These are phyloP conservation scores for Grosmannia huntii DNA, from an alignment of 2,329 filamentous ascomycete species.

Conservation along the genomic window DNA sequence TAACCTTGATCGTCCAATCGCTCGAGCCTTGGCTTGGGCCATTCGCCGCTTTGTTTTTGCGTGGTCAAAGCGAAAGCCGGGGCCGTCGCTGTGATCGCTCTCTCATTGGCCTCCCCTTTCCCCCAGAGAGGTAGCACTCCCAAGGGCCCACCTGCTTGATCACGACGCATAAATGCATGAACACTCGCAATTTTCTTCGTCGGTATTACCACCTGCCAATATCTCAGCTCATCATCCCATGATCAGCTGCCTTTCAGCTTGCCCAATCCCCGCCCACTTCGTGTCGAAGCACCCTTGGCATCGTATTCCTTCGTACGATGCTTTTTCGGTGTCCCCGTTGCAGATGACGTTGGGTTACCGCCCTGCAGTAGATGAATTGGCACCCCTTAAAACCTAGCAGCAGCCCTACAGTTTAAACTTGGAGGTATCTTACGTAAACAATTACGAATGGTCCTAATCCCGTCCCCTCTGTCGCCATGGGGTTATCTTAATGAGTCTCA, in stretches of 20 bases:
- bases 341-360: no score
- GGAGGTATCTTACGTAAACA: no score
- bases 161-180: constrained; percentile 13
- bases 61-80: neutral
- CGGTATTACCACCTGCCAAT: constrained; percentile 1
- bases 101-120: neutral
- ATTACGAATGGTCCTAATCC: no score
- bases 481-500: no score
- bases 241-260: neutral
- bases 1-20: neutral
- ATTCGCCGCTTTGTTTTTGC: neutral
- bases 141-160: neutral
- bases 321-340: neutral
- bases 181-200: constrained; percentile 10
- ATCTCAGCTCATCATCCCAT: neutral
- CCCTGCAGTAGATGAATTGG: no score
- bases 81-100: neutral
- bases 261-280: neutral
- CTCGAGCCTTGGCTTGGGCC: neutral
- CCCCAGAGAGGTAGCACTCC: neutral
- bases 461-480: no score
- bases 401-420: no score
- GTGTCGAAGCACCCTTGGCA: neutral
- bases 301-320: neutral
- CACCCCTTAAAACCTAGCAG: no score